Evolutionary conservation across 768 basidiomycete genomes (phyloP).

Genomic region (Pleurotus djamor): DNA sequence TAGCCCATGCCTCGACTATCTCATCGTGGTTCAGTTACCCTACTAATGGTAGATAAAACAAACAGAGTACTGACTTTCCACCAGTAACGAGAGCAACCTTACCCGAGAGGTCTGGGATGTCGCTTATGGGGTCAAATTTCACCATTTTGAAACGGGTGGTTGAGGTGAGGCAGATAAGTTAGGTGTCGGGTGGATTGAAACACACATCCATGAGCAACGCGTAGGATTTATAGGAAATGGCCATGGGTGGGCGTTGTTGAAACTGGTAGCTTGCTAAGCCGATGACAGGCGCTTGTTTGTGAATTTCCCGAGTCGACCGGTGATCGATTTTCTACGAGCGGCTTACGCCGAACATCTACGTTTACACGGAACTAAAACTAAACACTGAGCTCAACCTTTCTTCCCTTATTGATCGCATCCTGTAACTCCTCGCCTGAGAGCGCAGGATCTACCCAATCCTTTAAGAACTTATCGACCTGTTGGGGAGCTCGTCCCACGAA

Average conservation of each 20-base stretch:
- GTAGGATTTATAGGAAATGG: no score
- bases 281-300: no score
- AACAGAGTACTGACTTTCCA: conserved; percentile 3
- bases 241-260: no score
- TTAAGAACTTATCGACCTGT: conserved; percentile 88
- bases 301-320: no score
- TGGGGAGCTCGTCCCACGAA: conserved; percentile 95
- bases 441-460: conserved; percentile 86
- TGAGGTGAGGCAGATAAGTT: background rate
- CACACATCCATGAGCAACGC: no score
- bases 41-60: background rate
- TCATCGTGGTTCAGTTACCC: background rate
- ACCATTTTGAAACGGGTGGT: background rate
- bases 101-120: conserved; percentile 2
- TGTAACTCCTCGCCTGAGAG: conserved; percentile 57
- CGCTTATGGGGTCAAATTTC: background rate
- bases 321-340: background rate
- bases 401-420: conserved; percentile 46
- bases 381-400: conserved; percentile 67
- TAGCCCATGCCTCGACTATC: conserved; percentile 14
- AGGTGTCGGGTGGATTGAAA: no score
- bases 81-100: conserved; percentile 8
- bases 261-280: no score
- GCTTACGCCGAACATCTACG: background rate
- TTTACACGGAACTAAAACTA: conserved; percentile 15